Evolutionary conservation across 1,284 basidiomycete species (phyloP).

Genomic region (Apiotrichum porosum): DNA sequence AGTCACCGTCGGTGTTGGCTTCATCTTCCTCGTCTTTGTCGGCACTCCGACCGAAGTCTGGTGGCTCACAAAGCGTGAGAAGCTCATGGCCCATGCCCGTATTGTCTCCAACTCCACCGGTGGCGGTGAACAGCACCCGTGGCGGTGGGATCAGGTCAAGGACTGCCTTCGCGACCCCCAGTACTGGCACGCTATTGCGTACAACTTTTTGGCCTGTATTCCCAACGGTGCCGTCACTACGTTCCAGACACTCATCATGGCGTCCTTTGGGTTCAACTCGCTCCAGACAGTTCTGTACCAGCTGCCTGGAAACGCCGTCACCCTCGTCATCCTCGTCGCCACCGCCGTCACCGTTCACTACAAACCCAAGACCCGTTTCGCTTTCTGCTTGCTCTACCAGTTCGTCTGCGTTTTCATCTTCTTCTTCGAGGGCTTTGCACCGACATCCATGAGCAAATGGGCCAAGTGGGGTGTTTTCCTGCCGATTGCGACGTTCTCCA

Average conservation of each 20-base stretch:
- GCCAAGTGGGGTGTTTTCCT: constrained; percentile 25
- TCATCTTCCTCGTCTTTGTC: constrained; percentile 25
- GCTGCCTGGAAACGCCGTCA: constrained; percentile 23
- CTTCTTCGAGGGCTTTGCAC: constrained; percentile 24
- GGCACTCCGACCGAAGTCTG: constrained; percentile 29
- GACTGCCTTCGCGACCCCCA: constrained; percentile 25
- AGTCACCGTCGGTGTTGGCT: constrained; percentile 24
- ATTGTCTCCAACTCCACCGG: constrained; percentile 20
- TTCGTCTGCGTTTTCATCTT: constrained; percentile 19
- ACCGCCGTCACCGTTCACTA: constrained; percentile 14
- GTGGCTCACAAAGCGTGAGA: constrained; percentile 27
- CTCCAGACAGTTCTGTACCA: constrained; percentile 19
- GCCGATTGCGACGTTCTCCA: constrained; percentile 14
- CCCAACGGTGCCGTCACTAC: constrained; percentile 22
- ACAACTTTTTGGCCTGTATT: constrained; percentile 22
- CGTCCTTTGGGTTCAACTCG: constrained; percentile 25
- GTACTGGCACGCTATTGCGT: constrained; percentile 18
- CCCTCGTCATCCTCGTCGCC: constrained; percentile 11
- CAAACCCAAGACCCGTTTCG: constrained; percentile 16
- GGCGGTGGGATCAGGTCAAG: constrained; percentile 26
- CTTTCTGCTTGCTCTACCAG: constrained; percentile 18
- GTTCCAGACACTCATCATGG: constrained; percentile 22
- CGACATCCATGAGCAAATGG: constrained; percentile 18
- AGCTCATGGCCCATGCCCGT: constrained; percentile 28
- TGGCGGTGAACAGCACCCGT: constrained; percentile 19